Percentiles rank a stretch among this genome's conserved stretches.
Evolutionary conservation across 805 yeast species (phyloP).

Genomic region (Pichia scutulata): DNA sequence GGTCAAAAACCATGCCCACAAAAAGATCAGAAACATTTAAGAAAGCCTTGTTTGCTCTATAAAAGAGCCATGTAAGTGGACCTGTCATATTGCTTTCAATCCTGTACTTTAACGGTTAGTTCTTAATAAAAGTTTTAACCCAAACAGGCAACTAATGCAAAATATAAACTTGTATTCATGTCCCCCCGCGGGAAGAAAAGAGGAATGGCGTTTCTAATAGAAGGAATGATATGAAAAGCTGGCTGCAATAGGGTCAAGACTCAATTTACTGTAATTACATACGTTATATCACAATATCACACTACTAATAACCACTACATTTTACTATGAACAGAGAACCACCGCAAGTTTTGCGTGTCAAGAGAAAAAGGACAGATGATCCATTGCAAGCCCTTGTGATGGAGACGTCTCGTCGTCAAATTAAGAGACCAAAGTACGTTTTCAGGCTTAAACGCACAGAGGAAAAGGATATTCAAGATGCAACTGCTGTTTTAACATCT

Average conservation of each 20-base stretch:
- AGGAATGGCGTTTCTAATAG: background rate
- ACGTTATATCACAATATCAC: background rate
- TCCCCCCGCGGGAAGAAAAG: background rate
- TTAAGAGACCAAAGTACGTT: constrained; percentile 25
- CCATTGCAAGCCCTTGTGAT: constrained; percentile 73
- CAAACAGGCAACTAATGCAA: background rate
- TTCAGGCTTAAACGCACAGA: constrained; percentile 45
- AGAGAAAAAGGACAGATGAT: constrained; percentile 79
- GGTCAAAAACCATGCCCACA: constrained; percentile 47
- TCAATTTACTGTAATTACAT: too few relatives aligned
- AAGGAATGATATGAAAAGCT: background rate
- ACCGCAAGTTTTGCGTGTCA: constrained; percentile 73
- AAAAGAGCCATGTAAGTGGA: constrained; percentile 19
- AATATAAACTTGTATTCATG: background rate
- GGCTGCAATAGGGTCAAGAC: background rate
- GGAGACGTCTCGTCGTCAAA: constrained; percentile 28
- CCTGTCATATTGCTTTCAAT: constrained; percentile 21
- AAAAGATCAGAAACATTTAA: constrained; percentile 31
- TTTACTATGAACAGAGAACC: constrained; percentile 9
- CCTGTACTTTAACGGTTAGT: background rate
- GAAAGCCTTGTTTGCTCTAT: constrained; percentile 21
- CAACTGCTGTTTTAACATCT: constrained; percentile 17
- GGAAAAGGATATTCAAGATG: constrained; percentile 21
- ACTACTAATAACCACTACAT: background rate
- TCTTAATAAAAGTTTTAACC: background rate